Conservation (phyloP, 352 stramenopile genomes). For the Globisporangium alternatum region DNA sequence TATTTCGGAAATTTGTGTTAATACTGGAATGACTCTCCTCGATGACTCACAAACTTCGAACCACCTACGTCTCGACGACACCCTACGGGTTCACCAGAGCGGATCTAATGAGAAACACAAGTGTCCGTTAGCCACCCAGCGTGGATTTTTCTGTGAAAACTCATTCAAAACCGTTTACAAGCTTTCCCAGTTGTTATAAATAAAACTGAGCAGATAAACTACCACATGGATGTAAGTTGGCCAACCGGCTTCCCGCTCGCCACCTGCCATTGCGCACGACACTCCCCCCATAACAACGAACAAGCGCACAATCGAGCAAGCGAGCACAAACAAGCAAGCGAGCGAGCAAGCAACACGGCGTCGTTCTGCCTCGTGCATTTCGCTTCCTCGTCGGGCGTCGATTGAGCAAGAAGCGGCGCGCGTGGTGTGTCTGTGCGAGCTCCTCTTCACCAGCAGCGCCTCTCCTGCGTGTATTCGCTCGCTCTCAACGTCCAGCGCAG, state of each 20-base stretch:
- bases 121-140: too few relatives aligned
- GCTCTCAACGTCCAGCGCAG: constrained; percentile 4
- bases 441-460: not conserved
- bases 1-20: too few relatives aligned
- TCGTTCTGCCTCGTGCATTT: not conserved
- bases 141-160: too few relatives aligned
- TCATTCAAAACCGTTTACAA: too few relatives aligned
- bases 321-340: not conserved
- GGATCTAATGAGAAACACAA: too few relatives aligned
- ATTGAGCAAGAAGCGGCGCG: not conserved
- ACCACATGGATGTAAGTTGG: not conserved
- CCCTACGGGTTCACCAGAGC: too few relatives aligned
- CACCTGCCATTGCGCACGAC: not conserved
- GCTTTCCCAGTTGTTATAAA: too few relatives aligned
- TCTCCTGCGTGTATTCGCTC: not conserved
- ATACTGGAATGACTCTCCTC: too few relatives aligned
- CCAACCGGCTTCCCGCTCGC: not conserved
- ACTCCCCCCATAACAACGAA: constrained; percentile 2
- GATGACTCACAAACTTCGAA: too few relatives aligned
- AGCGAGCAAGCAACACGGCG: not conserved
- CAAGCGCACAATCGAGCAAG: not conserved
- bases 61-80: too few relatives aligned
- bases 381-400: constrained; percentile 6
- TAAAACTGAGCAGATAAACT: not conserved
- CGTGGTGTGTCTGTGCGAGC: not conserved